Evolutionary conservation across 371 early-diverging fungal genomes (phyloP), one percentile per base, ranked within the genome.

Genomic region (Mucor piriformis): DNA sequence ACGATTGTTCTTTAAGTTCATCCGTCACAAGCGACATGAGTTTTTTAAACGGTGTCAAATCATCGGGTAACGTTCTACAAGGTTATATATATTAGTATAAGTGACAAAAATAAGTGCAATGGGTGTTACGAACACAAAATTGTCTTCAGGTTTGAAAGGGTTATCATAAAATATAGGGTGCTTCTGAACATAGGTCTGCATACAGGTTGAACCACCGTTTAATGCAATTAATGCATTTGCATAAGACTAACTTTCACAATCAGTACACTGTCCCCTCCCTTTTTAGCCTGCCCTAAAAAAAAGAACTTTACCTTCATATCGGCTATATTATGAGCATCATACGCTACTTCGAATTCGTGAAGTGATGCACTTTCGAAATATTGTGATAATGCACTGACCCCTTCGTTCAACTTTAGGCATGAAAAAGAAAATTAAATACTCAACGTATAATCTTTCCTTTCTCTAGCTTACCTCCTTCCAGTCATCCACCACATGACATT

Each of bases 81-180:
- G 50, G 11, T 21, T 16, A 21, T 7, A 34, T 15, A 37, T 18
- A 33, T 16, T 24, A 33, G 13, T 8, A 27, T 29, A 29, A 38
- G n/a, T 8, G n/a, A 27, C 3, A 13, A 25, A 25, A 47, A 27
- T 11, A 21, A 18, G 8, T 3, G 12, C 10, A 21, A 52, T 11
- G 33, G 12, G 32, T 20, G 25, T 37, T 29, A 57, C 72, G 56
- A 74, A 83, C 83, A 67, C 70, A 46, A 81, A 79, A 53, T 85
- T 87, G 51, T 83, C 86, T 46, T 82, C 74, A 13, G 85, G 79
- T 48, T 81, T 78, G 38, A 79, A 83, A 7, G 82, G 81, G 51
- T 90, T 88, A 67, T 93, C 94, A 67, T 87, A 94, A 59, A 94
- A 94, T 27, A 94, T 85, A 27, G 88, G 90, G 58, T 91, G 89